Base-by-base conservation (phyloP, 495 filamentous ascomycete genomes). In the Jackrogersella multiformis region DNA sequence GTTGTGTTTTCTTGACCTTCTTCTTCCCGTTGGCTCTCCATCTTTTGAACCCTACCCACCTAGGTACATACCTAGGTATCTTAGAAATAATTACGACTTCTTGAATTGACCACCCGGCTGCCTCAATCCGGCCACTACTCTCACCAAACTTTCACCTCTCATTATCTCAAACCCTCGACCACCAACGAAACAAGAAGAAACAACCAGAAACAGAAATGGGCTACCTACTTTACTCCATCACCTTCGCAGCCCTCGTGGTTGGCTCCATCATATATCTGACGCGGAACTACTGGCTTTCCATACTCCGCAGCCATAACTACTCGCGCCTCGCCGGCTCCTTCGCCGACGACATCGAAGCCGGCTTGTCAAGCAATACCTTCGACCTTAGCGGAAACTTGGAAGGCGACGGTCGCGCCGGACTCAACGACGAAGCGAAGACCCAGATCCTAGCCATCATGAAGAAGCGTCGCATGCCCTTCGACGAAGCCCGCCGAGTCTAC, bases 371-470 rank as follows among this genome's bases (percentile, higher is more conserved):
- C 41, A 83, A 81, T 44, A 88, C 87, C 44, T 99, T 98, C 74
- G 89, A 96, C 72, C 84, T 98, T 38, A 72, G 80, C 23, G 85
- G 83, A 21, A 99, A 99, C 79, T 77, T 99, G 16, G 87, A 86
- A 24, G 85, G 82, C 18, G 96, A 99, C 75, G 78, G 78, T 4
- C 85, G 95, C 56, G 84, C 85, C 1, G 95, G 96, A 0, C 81
- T 99, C 49, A 93, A 99, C 79, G 85, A 87, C 39, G 77, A 72
- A 35, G 90, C 84, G 12, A 98, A 98, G 82, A 75, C 79, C 45
- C 92, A 96, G 77, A 86, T 99, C 15, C 81, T 90, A 64, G 84
- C 81, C 61, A 94, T 99, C 74, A 99, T 99, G 96, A 92, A 89
- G 82, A 86, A 77, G 70, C 67, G 80, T 38, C 84, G 88, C 62